Conservation (phyloP, 225 moss, liverwort and hornwort genomes). For the Ulota crispa region DNA sequence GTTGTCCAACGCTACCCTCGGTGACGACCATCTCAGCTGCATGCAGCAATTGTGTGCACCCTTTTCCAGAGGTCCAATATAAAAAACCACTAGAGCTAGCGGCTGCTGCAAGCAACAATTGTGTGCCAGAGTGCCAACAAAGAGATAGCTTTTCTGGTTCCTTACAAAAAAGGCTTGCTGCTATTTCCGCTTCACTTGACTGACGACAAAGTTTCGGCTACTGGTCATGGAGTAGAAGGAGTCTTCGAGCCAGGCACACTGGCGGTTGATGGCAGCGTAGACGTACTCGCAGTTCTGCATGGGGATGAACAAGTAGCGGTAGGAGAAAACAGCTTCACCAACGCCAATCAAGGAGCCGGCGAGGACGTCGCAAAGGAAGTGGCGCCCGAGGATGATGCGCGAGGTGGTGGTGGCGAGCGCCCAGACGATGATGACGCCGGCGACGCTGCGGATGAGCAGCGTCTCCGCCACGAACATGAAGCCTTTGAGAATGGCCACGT, state of each 20-base stretch:
- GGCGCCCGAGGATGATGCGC: slow-evolving; percentile 72
- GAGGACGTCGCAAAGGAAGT: slow-evolving; percentile 75
- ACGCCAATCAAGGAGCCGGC: slow-evolving; percentile 58
- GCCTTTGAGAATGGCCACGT: slow-evolving; percentile 21
- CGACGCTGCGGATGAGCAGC: slow-evolving; percentile 30
- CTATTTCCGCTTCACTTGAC: slow-evolving; percentile 30
- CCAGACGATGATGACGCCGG: slow-evolving; percentile 36
- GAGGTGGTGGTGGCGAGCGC: slow-evolving; percentile 72
- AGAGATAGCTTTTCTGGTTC: background rate
- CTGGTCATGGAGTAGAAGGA: slow-evolving; percentile 13
- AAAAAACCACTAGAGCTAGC: background rate
- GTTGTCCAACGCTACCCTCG: background rate
- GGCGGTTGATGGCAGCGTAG: slow-evolving; percentile 32
- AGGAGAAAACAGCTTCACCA: slow-evolving; percentile 55
- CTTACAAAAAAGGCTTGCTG: no score
- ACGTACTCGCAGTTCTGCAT: slow-evolving; percentile 41
- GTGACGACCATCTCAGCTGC: background rate
- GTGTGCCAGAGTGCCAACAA: no score
- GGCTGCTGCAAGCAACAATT: no score
- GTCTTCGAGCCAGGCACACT: slow-evolving; percentile 40
- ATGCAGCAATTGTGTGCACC: background rate
- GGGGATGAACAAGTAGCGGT: slow-evolving; percentile 52
- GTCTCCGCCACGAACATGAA: slow-evolving; percentile 36
- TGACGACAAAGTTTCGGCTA: slow-evolving; percentile 28
- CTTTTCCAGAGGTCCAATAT: background rate